A percentile compares a stretch with the other conserved stretches of the same genome.
phyloP scores from a whole-genome alignment of 2,329 filamentous ascomycete genomes.

The Beauveria sp. region DNA sequence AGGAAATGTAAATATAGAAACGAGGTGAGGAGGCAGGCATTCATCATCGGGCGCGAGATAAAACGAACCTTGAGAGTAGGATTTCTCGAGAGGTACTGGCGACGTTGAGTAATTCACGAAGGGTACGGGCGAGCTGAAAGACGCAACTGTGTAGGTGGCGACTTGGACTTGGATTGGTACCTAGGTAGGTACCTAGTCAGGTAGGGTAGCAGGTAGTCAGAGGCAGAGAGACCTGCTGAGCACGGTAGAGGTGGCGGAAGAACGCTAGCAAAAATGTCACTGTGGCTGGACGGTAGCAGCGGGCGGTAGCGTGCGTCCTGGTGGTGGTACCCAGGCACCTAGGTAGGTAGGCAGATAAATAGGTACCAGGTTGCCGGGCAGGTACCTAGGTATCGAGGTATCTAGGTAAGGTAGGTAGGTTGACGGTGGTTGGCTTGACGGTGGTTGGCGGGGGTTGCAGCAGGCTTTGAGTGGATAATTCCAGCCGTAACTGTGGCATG shows the following conservation, averaged over 20 bases:
- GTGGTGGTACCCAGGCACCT: not conserved
- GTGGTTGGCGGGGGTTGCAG: not conserved
- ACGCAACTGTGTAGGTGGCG: slow-evolving; percentile 10
- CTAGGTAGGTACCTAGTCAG: too few species aligned
- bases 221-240: not conserved
- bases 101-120: slow-evolving; percentile 2
- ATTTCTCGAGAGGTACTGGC: not conserved
- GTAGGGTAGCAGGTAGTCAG: not conserved
- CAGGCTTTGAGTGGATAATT: not conserved
- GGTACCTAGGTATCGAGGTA: not conserved
- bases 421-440: too few species aligned
- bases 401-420: too few species aligned
- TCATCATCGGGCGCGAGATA: not conserved
- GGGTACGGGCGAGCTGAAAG: not conserved
- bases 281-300: slow-evolving; percentile 1
- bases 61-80: not conserved
- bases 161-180: not conserved
- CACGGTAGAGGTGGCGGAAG: not conserved
- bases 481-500: not conserved
- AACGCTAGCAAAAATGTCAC: not conserved
- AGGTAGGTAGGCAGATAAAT: too few species aligned
- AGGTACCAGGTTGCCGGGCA: too few species aligned
- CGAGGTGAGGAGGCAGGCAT: not conserved
- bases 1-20: slow-evolving; percentile 8
- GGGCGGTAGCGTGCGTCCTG: not conserved